Conservation (phyloP, 192 early-diverging fungal species). For the Coemansia aciculifera region DNA sequence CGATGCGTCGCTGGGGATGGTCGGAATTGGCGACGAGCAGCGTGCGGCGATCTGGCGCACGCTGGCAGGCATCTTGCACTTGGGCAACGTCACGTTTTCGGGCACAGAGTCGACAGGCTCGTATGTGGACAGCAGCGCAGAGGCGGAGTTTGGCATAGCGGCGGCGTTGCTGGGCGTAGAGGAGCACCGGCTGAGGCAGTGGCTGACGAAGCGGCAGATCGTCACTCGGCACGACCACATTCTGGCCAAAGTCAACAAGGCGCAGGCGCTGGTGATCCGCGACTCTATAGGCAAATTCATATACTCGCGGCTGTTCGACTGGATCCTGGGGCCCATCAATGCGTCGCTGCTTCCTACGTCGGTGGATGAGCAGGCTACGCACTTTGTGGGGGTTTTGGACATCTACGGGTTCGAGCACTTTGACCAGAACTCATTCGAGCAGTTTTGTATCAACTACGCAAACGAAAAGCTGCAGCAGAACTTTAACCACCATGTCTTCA, state of each 20-base stretch:
- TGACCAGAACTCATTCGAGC: conserved; percentile 61
- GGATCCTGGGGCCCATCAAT: conserved; percentile 82
- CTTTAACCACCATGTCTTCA: conserved; percentile 71
- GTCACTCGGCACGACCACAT: conserved; percentile 82
- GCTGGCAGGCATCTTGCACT: conserved; percentile 84
- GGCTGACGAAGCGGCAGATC: conserved; percentile 82
- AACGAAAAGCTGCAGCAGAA: conserved; percentile 87
- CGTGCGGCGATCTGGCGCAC: conserved; percentile 83
- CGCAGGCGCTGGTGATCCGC: conserved; percentile 69
- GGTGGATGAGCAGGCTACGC: conserved; percentile 60
- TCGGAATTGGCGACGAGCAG: conserved; percentile 77
- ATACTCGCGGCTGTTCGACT: conserved; percentile 79
- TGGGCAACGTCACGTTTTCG: conserved; percentile 80
- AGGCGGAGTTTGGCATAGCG: conserved; percentile 67
- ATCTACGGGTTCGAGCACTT: conserved; percentile 78
- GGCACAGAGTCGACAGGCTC: conserved; percentile 58
- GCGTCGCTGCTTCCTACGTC: conserved; percentile 61
- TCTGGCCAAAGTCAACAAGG: conserved; percentile 69
- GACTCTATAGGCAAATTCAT: conserved; percentile 73
- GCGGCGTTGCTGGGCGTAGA: conserved; percentile 83
- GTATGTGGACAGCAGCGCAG: conserved; percentile 69
- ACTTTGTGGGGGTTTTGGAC: conserved; percentile 86
- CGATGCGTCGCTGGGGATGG: conserved; percentile 77
- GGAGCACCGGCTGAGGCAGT: conserved; percentile 68
- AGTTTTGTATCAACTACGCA: conserved; percentile 83